Evolutionary conservation across 1,284 basidiomycete genomes (phyloP).

Genomic region (Puccinia brachypodii): DNA sequence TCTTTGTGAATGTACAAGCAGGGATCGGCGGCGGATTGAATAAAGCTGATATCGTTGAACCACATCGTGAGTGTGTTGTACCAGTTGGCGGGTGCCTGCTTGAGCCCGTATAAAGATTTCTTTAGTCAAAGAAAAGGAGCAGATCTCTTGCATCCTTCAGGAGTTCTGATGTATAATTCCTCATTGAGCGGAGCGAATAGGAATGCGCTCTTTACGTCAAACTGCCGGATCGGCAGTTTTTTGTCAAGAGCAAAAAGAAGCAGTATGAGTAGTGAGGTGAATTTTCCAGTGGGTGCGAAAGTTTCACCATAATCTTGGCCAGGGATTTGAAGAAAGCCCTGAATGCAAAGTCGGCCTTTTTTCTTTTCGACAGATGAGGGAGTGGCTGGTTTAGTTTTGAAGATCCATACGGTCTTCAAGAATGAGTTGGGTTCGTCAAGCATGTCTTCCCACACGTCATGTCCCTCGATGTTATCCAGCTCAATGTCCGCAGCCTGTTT

Average conservation of each 20-base stretch:
- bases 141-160: background rate
- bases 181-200: slow-evolving; percentile 8
- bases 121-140: background rate
- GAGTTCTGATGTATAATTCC: background rate
- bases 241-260: background rate
- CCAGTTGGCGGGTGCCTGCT: slow-evolving; percentile 9
- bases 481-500: background rate
- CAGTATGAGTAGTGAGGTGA: background rate
- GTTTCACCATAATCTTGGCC: background rate
- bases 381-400: background rate
- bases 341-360: background rate
- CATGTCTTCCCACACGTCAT: background rate
- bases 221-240: background rate
- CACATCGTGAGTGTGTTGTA: background rate
- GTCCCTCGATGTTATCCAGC: background rate
- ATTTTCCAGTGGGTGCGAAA: background rate
- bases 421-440: background rate
- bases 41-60: background rate
- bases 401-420: background rate
- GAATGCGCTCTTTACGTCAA: slow-evolving; percentile 12
- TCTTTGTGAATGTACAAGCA: background rate
- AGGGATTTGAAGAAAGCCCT: background rate
- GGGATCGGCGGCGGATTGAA: background rate
- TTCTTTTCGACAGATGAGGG: background rate
- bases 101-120: background rate